Evolutionary conservation across 805 yeast genomes (phyloP), one percentile per base, ranked within the genome.

Genomic region (Isabelozyma rhagii): DNA sequence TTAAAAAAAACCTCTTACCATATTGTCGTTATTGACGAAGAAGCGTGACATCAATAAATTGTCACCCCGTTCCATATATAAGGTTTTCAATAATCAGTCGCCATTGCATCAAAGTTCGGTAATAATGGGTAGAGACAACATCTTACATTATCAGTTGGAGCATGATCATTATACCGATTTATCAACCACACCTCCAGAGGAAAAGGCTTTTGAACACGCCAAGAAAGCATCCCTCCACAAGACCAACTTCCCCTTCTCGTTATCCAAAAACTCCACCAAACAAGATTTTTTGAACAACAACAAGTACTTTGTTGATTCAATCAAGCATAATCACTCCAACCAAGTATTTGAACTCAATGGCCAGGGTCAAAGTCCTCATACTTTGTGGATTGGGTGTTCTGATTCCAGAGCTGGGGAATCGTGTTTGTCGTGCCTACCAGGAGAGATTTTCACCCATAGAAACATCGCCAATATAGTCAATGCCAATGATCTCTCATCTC

Each of bases 381-480:
- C 97, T 4, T 71, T 93, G 45, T 91, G 97, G 92, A 86, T 92
- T 52, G 96, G 97, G 3, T 92, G 98, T 64, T 85, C 96, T 3
- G 98, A 92, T 66, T 89, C 97, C 2, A 82, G 98, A 58, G 86
- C 89, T 50, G 87, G 91, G 55, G 97, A 92, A 63, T 75, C 79
- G 41, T 83, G 89, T 48, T 75, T 90, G 25, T 75, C 84, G 5
- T 82, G 90, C n/a, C 72, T 83, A 21, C 97, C 97, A 1, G 98
- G 98, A 46, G 97, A 92, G 66, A 81, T 90, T 6, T 92, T 92
- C 71, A 87, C 91, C 3, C 88, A 88, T 63, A 82, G 97, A 63
- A 90, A 90, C 60, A 88, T 92, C 51, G 97, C 96, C 45, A 92
- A 92, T 66, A 74, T 85, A 36, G 77, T 91, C 46, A 79, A 82